phyloP scores from a whole-genome alignment of 768 basidiomycete species.

The Tephrocybe sp. region DNA sequence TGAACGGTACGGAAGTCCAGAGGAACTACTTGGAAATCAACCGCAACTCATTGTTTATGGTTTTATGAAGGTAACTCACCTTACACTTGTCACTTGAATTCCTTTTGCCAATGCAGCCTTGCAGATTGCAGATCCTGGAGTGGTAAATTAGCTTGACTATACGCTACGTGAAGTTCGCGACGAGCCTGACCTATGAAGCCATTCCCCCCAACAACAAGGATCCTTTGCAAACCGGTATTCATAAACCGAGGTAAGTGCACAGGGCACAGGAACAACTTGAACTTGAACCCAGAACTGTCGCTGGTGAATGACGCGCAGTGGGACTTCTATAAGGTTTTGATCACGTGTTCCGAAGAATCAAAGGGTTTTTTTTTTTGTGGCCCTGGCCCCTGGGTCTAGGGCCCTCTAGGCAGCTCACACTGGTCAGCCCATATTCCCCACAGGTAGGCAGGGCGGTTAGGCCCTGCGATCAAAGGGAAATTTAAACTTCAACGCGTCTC shows the following conservation, averaged over 20 bases:
- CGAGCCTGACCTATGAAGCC: constrained; percentile 79
- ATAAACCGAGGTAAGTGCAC: constrained; percentile 18
- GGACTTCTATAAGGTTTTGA: no score
- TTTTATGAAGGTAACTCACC: constrained; percentile 41
- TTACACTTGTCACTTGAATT: constrained; percentile 85
- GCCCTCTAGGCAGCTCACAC: no score
- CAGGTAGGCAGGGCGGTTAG: no score
- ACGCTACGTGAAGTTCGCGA: not conserved
- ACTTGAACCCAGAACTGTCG: no score
- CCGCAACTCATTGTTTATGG: not conserved
- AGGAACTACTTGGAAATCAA: constrained; percentile 52
- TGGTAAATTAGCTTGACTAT: constrained; percentile 3
- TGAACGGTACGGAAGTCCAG: constrained; percentile 81
- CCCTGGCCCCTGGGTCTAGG: no score
- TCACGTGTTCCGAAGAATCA: no score
- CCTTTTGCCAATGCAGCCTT: constrained; percentile 82
- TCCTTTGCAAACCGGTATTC: constrained; percentile 43
- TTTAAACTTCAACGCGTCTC: no score
- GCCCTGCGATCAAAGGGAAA: no score
- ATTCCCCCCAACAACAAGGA: constrained; percentile 98
- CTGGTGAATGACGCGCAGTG: no score
- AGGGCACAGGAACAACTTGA: not conserved
- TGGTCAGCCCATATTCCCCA: no score
- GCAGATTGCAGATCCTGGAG: constrained; percentile 87
- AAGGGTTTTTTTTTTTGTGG: no score